phyloP scores from a whole-genome alignment of 345 rosid genomes.

The Punica granatum region DNA sequence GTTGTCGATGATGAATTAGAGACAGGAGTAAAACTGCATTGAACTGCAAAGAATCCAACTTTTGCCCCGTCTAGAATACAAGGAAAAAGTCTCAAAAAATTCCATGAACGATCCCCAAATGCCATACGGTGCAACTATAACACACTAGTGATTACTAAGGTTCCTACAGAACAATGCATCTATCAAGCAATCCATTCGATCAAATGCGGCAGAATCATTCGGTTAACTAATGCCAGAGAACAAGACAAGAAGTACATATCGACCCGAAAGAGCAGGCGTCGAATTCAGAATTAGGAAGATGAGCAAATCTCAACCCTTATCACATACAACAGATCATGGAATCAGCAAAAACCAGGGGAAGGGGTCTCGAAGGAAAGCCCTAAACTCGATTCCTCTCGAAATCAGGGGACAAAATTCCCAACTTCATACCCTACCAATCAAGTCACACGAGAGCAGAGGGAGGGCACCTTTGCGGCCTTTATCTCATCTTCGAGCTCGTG shows the following conservation, averaged over 20 bases:
- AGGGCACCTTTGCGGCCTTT: conserved; percentile 60
- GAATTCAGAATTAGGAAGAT: neutral
- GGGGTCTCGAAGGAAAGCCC: too few relatives aligned
- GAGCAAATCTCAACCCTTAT: neutral
- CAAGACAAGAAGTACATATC: too few relatives aligned
- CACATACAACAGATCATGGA: neutral
- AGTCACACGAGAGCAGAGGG: neutral
- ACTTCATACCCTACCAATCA: neutral
- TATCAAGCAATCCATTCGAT: neutral
- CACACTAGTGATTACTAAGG: neutral
- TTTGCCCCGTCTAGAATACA: neutral
- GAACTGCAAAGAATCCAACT: neutral
- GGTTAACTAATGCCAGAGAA: neutral
- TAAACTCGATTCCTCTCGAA: neutral
- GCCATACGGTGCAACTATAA: neutral
- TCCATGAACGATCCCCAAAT: neutral
- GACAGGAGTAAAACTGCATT: neutral
- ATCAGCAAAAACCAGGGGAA: neutral
- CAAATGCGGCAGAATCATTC: neutral
- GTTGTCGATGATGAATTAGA: neutral
- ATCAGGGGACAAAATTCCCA: neutral
- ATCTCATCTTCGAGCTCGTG: conserved; percentile 88
- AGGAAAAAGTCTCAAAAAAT: neutral
- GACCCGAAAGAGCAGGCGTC: neutral
- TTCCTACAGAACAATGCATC: neutral